Conservation (phyloP, 1,284 basidiomycete species). For the Microbotryomycetes sp. region DNA sequence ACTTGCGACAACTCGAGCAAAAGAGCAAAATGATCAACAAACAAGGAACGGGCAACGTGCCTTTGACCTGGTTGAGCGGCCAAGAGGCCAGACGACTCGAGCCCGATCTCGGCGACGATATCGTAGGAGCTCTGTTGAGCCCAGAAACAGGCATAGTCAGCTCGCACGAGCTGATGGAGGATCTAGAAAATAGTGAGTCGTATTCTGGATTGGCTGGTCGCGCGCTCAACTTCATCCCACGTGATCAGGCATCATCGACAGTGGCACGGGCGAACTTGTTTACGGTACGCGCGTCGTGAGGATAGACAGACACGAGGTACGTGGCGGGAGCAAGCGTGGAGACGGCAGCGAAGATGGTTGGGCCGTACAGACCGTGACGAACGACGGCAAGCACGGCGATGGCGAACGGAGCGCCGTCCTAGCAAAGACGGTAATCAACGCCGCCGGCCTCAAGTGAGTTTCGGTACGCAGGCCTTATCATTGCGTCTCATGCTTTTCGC, state of each 20-base stretch:
- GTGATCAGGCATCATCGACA: conserved; percentile 64
- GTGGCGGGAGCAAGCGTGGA: conserved; percentile 28
- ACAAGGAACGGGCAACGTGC: conserved; percentile 29
- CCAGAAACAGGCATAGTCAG: conserved; percentile 88
- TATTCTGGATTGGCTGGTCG: too few relatives aligned
- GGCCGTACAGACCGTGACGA: conserved; percentile 49
- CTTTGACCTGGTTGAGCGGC: conserved; percentile 62
- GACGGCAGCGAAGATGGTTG: conserved; percentile 44
- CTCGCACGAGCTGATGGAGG: conserved; percentile 54
- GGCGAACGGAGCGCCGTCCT: conserved; percentile 59
- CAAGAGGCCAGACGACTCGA: conserved; percentile 69
- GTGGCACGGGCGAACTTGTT: conserved; percentile 65
- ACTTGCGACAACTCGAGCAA: conserved; percentile 51
- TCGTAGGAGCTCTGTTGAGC: conserved; percentile 68
- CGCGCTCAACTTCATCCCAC: too few relatives aligned
- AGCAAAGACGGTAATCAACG: conserved; percentile 78
- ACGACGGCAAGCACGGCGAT: conserved; percentile 24
- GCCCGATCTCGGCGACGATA: conserved; percentile 65
- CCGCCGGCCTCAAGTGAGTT: conserved; percentile 64
- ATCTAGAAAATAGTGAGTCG: conserved; percentile 27
- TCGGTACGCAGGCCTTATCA: conserved; percentile 37
- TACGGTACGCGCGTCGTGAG: conserved; percentile 81
- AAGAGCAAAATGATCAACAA: not conserved
- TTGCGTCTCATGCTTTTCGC: not conserved
- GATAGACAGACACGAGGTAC: conserved; percentile 55